Evolutionary conservation across 331 rosid species (phyloP).

Genomic region (Malus hybrid): DNA sequence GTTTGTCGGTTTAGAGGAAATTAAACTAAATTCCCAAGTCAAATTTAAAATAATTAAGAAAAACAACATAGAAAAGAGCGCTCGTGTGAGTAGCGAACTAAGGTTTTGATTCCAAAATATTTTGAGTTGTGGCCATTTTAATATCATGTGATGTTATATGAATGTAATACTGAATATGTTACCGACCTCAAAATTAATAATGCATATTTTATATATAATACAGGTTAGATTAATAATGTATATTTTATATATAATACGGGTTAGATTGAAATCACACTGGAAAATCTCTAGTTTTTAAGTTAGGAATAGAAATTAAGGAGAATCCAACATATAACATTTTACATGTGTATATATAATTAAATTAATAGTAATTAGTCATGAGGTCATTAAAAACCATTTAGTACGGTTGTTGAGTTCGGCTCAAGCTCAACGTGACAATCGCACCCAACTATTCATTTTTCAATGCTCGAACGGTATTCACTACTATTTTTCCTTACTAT

Average conservation of each 20-base stretch:
- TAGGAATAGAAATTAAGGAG: background rate
- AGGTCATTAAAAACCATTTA: background rate
- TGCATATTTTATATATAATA: too few species aligned
- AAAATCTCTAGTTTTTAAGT: too few species aligned
- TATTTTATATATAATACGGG: too few species aligned
- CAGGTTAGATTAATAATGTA: too few species aligned
- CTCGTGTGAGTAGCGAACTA: background rate
- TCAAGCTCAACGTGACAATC: conserved; percentile 2
- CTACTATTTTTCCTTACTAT: background rate
- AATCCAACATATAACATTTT: background rate
- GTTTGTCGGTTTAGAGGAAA: background rate
- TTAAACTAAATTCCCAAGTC: background rate
- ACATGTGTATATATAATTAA: background rate
- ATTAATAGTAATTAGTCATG: background rate
- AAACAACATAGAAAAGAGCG: background rate
- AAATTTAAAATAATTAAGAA: background rate
- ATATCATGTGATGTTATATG: too few species aligned
- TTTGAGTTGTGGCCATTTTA: too few species aligned
- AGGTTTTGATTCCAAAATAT: too few species aligned
- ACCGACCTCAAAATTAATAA: too few species aligned
- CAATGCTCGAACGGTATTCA: background rate
- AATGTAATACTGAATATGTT: too few species aligned
- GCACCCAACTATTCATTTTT: conserved; percentile 1
- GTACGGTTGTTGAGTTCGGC: conserved; percentile 2
- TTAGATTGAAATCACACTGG: too few species aligned